Evolutionary conservation across 1,284 basidiomycete species (phyloP), one percentile per base, ranked within the genome.

Genomic region (Ceratobasidium sp.): DNA sequence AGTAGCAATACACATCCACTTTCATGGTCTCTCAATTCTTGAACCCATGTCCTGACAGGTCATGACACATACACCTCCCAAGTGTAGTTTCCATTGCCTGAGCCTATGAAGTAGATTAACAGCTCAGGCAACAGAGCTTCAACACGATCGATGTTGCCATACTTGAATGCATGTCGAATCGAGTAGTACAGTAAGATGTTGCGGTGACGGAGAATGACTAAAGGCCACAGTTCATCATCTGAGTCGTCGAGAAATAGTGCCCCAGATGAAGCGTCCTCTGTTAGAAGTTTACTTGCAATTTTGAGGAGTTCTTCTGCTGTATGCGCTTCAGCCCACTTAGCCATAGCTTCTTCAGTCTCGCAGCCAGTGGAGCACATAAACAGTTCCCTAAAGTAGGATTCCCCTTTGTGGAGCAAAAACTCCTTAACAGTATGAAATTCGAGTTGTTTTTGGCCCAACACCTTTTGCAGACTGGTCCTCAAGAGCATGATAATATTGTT

Each of bases 81-180:
- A n/a, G 51, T 24, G 24, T 54, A 54, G 51, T 54, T 54, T 9
- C 13, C 24, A 22, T 54, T 54, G 9, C 51, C 51, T 13, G 51
- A 9, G 8, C 51, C 51, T 8, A 54, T 54, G 51, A 54, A 54
- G 22, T 54, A 54, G 8, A 13, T 16, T 24, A 54, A 24, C 13
- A 54, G 9, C 22, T 54, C 51, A 14, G 51, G 51, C 24, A 54
- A 8, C 8, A 54, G 51, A 14, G 9, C 51, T 24, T 13, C 51
- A 24, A 54, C 24, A 24, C 51, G 51, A 54, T 54, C 51, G 24
- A 54, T 24, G 24, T 54, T 22, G 51, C 51, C 51, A 54, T 13
- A 24, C 51, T 54, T 54, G 51, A 13, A 54, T 54, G 51, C 51
- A 54, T 24, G 51, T 11, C 51, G 51, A 22, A 54, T 24, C 8